Percentiles rank a stretch among this genome's conserved stretches.
These are phyloP conservation scores for Coemansia sp. DNA, from an alignment of 192 early-diverging fungal genomes.

Conservation along the genomic window DNA sequence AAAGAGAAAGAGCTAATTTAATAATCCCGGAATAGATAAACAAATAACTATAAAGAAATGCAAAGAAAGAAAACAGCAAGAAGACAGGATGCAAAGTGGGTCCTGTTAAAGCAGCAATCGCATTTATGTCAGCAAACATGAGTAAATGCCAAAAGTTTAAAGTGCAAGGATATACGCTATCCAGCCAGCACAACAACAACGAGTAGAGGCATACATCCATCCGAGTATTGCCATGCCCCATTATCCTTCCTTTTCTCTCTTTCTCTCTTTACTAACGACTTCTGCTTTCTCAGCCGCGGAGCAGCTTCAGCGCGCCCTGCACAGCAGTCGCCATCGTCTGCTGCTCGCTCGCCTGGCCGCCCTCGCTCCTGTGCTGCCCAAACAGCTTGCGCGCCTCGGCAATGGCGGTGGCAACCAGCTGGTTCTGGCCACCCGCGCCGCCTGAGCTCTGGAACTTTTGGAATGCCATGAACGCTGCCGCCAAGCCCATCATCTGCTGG, in stretches of 20 bases:
- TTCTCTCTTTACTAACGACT: background rate
- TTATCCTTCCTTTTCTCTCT: background rate
- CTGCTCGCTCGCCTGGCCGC: constrained; percentile 42
- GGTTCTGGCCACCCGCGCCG: constrained; percentile 30
- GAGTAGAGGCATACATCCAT: too few species aligned
- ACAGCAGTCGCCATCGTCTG: constrained; percentile 51
- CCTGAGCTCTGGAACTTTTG: constrained; percentile 34
- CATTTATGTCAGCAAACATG: too few species aligned
- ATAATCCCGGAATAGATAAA: background rate
- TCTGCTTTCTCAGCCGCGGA: constrained; percentile 8
- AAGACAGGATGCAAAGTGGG: too few species aligned
- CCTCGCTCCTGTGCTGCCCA: constrained; percentile 30
- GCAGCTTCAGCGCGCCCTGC: constrained; percentile 48
- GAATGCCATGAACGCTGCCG: constrained; percentile 47
- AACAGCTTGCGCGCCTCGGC: constrained; percentile 48
- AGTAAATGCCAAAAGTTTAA: too few species aligned
- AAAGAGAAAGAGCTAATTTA: background rate
- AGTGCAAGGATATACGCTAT: too few species aligned
- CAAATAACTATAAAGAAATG: background rate
- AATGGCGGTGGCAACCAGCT: constrained; percentile 47
- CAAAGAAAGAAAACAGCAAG: background rate
- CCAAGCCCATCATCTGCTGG: constrained; percentile 45
- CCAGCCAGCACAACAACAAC: too few species aligned
- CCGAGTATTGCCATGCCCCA: too few species aligned
- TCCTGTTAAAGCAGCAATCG: too few species aligned